Evolutionary conservation across 257 asterid species (phyloP).

Genomic region (Plectranthus barbatus): DNA sequence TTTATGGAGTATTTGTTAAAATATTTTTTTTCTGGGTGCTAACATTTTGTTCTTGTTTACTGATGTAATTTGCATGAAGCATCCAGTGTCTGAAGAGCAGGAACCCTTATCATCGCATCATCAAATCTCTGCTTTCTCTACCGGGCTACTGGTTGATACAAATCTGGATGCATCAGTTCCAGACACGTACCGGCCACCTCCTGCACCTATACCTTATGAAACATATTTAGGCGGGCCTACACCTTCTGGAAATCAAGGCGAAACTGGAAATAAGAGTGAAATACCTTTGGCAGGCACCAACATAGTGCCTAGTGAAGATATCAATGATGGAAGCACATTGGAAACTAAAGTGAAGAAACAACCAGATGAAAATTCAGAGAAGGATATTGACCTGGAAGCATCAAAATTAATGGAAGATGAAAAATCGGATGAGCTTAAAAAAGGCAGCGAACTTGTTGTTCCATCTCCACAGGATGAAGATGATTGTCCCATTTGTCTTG

Average conservation of each 20-base stretch:
- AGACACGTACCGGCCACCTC: constrained; percentile 70
- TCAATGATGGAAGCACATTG: constrained; percentile 28
- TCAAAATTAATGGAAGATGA: constrained; percentile 41
- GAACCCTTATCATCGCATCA: constrained; percentile 46
- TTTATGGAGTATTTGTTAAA: neutral
- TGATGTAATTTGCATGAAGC: constrained; percentile 36
- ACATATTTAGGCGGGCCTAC: constrained; percentile 27
- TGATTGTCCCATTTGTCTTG: constrained; percentile 83
- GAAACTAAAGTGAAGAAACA: constrained; percentile 38
- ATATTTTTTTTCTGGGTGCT: neutral
- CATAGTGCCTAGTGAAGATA: constrained; percentile 27
- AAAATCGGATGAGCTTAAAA: constrained; percentile 51
- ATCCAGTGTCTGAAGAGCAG: constrained; percentile 53
- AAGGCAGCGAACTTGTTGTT: constrained; percentile 28
- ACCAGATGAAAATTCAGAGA: constrained; percentile 33
- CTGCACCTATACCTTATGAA: constrained; percentile 71
- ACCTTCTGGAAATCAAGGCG: constrained; percentile 31
- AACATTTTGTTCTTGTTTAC: constrained; percentile 13
- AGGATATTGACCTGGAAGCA: constrained; percentile 25
- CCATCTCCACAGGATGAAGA: constrained; percentile 46
- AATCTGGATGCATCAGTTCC: constrained; percentile 69
- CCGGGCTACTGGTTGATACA: constrained; percentile 71
- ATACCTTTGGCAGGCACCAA: constrained; percentile 23
- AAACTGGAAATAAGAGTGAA: constrained; percentile 31
- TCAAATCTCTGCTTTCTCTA: constrained; percentile 38